These are phyloP conservation scores for Bruguiera parviflora DNA, from an alignment of 345 rosid genomes.

Conservation along the genomic window DNA sequence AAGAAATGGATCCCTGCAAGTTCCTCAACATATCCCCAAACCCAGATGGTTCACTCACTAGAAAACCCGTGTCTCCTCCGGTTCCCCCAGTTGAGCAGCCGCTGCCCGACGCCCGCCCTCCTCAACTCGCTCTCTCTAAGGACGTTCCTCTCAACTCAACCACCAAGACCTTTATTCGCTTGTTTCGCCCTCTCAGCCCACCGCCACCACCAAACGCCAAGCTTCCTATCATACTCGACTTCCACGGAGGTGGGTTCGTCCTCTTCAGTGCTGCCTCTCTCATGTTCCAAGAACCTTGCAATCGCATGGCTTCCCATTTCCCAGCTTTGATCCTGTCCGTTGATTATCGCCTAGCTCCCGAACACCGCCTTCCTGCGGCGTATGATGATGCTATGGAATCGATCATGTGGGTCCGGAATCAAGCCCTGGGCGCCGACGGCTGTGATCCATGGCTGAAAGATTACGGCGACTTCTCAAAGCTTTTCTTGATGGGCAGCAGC, in stretches of 20 bases:
- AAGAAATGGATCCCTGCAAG: slow-evolving; percentile 44
- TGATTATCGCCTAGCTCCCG: slow-evolving; percentile 86
- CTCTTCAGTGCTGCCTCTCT: slow-evolving; percentile 43
- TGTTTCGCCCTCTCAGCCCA: slow-evolving; percentile 48
- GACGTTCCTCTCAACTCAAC: slow-evolving; percentile 55
- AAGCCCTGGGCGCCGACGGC: slow-evolving; percentile 38
- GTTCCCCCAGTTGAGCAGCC: slow-evolving; percentile 31
- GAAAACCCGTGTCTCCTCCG: slow-evolving; percentile 38
- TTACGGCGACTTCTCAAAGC: slow-evolving; percentile 47
- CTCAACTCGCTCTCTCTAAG: slow-evolving; percentile 38
- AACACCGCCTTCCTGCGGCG: slow-evolving; percentile 89
- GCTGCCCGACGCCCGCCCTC: slow-evolving; percentile 15
- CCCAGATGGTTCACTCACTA: slow-evolving; percentile 65
- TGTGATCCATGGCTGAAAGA: slow-evolving; percentile 67
- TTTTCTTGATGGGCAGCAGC: slow-evolving; percentile 70
- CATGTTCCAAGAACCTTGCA: slow-evolving; percentile 53
- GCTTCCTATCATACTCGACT: slow-evolving; percentile 61
- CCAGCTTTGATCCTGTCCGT: slow-evolving; percentile 62
- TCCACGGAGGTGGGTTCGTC: slow-evolving; percentile 79
- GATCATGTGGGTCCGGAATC: slow-evolving; percentile 61
- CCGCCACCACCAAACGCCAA: slow-evolving; percentile 35
- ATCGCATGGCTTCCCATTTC: slow-evolving; percentile 37
- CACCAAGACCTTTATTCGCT: slow-evolving; percentile 52
- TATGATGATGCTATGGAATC: slow-evolving; percentile 75
- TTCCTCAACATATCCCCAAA: slow-evolving; percentile 51